phyloP scores from a whole-genome alignment of 2,329 filamentous ascomycete genomes.

The Plenodomus biglobosus region DNA sequence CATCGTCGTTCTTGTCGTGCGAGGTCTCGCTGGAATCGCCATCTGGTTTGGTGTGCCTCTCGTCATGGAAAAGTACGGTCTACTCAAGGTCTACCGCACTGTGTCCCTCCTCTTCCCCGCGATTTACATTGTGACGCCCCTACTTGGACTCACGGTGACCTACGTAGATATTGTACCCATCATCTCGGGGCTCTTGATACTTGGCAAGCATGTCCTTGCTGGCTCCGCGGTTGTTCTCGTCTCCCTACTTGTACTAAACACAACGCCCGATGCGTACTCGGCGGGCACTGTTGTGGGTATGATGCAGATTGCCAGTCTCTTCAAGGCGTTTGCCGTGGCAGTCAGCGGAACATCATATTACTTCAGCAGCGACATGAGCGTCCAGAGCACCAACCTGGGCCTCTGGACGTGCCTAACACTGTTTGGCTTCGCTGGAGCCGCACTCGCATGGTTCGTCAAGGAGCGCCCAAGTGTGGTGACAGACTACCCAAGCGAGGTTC shows the following conservation, averaged over 20 bases:
- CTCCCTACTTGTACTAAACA: slow-evolving; percentile 51
- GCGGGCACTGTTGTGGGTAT: slow-evolving; percentile 53
- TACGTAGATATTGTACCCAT: slow-evolving; percentile 40
- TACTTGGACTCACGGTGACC: slow-evolving; percentile 43
- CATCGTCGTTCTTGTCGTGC: slow-evolving; percentile 47
- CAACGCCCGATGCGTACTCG: slow-evolving; percentile 51
- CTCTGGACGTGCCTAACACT: slow-evolving; percentile 49
- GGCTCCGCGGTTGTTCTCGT: slow-evolving; percentile 48
- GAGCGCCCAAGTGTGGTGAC: slow-evolving; percentile 49
- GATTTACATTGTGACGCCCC: slow-evolving; percentile 46
- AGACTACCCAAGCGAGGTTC: slow-evolving; percentile 48
- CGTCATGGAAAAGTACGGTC: slow-evolving; percentile 44
- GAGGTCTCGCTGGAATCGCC: slow-evolving; percentile 44
- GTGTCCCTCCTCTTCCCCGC: slow-evolving; percentile 45
- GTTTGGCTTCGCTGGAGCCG: slow-evolving; percentile 47
- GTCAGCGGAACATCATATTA: slow-evolving; percentile 51
- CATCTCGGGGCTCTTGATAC: slow-evolving; percentile 45
- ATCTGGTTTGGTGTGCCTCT: slow-evolving; percentile 44
- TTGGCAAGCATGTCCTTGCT: slow-evolving; percentile 48
- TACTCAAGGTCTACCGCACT: slow-evolving; percentile 49
- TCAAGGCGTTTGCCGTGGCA: slow-evolving; percentile 52
- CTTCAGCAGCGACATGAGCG: slow-evolving; percentile 48
- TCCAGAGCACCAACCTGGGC: slow-evolving; percentile 49
- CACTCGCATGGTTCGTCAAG: slow-evolving; percentile 49
- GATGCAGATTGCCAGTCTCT: slow-evolving; percentile 50